These are phyloP conservation scores for Acer campestre DNA, from an alignment of 345 rosid species.

Conservation along the genomic window DNA sequence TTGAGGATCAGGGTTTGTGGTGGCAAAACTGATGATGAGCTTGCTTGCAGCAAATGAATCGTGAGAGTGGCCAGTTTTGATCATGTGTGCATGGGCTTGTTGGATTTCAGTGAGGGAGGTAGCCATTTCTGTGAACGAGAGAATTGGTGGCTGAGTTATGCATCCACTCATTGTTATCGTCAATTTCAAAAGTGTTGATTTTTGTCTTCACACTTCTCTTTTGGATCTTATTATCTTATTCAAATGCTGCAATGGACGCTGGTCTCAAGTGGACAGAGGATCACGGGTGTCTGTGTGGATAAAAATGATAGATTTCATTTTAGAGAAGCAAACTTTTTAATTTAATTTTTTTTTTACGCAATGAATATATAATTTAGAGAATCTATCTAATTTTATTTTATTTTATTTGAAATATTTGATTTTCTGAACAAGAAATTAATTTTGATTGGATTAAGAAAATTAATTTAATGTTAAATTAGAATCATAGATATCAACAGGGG, in stretches of 20 bases:
- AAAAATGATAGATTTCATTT: too few species aligned
- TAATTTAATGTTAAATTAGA: too few species aligned
- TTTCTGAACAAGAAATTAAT: too few species aligned
- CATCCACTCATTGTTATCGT: slow-evolving; percentile 29
- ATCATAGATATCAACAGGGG: too few species aligned
- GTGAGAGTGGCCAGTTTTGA: slow-evolving; percentile 41
- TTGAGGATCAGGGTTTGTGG: slow-evolving; percentile 36
- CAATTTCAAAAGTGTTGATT: neutral
- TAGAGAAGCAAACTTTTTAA: too few species aligned
- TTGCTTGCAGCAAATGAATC: slow-evolving; percentile 43
- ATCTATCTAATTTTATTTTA: too few species aligned
- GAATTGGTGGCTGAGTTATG: slow-evolving; percentile 24
- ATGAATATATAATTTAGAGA: too few species aligned
- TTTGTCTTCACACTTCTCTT: neutral
- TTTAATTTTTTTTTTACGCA: too few species aligned
- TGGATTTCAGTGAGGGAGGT: slow-evolving; percentile 42
- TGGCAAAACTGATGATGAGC: slow-evolving; percentile 40
- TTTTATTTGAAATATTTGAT: too few species aligned
- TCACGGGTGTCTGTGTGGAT: neutral
- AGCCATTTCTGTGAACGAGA: slow-evolving; percentile 32
- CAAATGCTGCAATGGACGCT: neutral
- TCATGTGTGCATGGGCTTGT: slow-evolving; percentile 49
- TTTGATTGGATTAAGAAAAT: too few species aligned
- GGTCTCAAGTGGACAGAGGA: neutral
- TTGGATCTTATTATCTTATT: too few species aligned